Evolutionary conservation across 805 yeast species (phyloP).

Genomic region (Peterozyma toletana): DNA sequence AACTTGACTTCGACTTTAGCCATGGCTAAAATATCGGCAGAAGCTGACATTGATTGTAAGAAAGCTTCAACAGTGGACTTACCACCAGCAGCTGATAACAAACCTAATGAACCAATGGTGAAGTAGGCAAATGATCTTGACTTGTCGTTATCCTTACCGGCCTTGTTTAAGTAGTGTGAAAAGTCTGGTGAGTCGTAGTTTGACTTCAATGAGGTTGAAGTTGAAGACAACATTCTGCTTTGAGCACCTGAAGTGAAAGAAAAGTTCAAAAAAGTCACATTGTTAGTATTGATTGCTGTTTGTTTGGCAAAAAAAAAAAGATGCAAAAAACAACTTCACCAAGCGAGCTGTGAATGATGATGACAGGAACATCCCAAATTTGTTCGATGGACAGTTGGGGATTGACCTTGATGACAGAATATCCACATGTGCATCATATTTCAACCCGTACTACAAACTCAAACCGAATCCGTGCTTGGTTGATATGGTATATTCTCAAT

Average conservation of each 20-base stretch:
- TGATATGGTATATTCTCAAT: too few species aligned
- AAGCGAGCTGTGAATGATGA: too few species aligned
- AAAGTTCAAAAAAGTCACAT: too few species aligned
- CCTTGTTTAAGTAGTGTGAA: slow-evolving; percentile 67
- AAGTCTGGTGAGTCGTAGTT: slow-evolving; percentile 90
- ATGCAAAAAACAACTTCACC: too few species aligned
- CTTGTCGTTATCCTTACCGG: slow-evolving; percentile 58
- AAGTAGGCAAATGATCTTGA: slow-evolving; percentile 88
- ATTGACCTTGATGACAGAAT: too few species aligned
- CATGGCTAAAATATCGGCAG: slow-evolving; percentile 98
- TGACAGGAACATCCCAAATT: too few species aligned
- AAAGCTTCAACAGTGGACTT: slow-evolving; percentile 93
- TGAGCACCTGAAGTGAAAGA: slow-evolving; percentile 12
- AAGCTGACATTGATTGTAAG: slow-evolving; percentile 90
- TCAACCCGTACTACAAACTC: too few species aligned
- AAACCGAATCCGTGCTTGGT: too few species aligned
- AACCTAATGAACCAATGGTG: slow-evolving; percentile 95
- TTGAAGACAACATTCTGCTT: slow-evolving; percentile 43
- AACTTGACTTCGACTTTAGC: slow-evolving; percentile 98
- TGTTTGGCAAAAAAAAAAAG: too few species aligned
- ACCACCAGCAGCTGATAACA: slow-evolving; percentile 89
- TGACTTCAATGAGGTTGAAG: slow-evolving; percentile 51
- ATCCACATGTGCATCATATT: too few species aligned
- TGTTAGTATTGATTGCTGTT: too few species aligned
- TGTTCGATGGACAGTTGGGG: too few species aligned